Evolutionary conservation across 495 filamentous ascomycete genomes (phyloP).

Genomic region (Aspergillus ellipticus): DNA sequence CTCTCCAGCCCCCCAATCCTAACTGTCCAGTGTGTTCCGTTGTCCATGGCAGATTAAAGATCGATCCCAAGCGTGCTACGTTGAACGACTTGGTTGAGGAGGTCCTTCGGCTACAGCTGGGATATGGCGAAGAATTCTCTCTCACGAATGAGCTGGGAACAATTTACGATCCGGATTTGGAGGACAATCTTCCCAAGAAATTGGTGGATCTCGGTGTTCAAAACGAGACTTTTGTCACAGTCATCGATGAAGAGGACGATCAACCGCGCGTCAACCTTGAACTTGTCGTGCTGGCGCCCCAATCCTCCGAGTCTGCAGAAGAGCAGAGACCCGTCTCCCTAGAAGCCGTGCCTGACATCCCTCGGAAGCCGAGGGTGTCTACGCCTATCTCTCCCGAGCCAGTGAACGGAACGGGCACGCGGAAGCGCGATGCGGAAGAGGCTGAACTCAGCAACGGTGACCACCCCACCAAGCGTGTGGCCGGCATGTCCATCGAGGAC

Average conservation of each 20-base stretch:
- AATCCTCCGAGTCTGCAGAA: slow-evolving; percentile 35
- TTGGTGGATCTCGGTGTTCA: slow-evolving; percentile 73
- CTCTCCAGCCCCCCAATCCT: slow-evolving; percentile 70
- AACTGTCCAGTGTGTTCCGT: slow-evolving; percentile 80
- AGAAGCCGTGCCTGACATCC: slow-evolving; percentile 45
- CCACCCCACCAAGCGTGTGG: slow-evolving; percentile 41
- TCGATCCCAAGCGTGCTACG: slow-evolving; percentile 72
- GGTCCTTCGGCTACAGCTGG: slow-evolving; percentile 63
- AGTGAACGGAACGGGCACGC: slow-evolving; percentile 31
- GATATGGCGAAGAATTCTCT: slow-evolving; percentile 80
- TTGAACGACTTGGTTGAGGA: slow-evolving; percentile 77
- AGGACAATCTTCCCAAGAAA: slow-evolving; percentile 78
- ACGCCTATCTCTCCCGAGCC: slow-evolving; percentile 16
- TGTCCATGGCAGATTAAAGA: slow-evolving; percentile 58
- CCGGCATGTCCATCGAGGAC: slow-evolving; percentile 23
- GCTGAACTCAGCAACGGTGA: slow-evolving; percentile 37
- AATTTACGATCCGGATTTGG: slow-evolving; percentile 84
- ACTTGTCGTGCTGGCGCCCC: slow-evolving; percentile 46
- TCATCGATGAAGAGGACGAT: slow-evolving; percentile 83
- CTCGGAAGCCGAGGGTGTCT: slow-evolving; percentile 43
- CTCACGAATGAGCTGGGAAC: slow-evolving; percentile 67
- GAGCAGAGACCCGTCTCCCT: slow-evolving; percentile 45
- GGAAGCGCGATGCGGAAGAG: slow-evolving; percentile 47
- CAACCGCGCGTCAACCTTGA: slow-evolving; percentile 78
- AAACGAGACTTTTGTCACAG: slow-evolving; percentile 71